Evolutionary conservation across 495 filamentous ascomycete species (phyloP).

Genomic region (Melanomma pulvis-pyrius): DNA sequence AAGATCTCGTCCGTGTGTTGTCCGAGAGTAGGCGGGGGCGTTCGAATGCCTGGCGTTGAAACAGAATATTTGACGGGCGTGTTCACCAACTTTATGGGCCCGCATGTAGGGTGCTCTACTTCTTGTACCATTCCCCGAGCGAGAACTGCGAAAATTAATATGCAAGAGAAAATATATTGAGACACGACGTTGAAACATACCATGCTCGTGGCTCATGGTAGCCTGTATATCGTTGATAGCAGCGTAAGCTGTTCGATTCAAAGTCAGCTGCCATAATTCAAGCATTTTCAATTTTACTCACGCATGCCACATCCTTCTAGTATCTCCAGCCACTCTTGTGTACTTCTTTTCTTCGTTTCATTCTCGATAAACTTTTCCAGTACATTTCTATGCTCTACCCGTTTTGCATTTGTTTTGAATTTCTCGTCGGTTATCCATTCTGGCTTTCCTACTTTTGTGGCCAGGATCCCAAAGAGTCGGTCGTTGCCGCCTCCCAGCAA

Average conservation of each 20-base stretch:
- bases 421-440: constrained; percentile 78
- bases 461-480: constrained; percentile 82
- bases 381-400: constrained; percentile 75
- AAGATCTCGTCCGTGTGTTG: constrained; percentile 92
- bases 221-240: constrained; percentile 89
- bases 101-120: constrained; percentile 79
- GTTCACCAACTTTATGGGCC: constrained; percentile 85
- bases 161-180: not conserved
- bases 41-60: constrained; percentile 74
- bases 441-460: constrained; percentile 72
- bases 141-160: constrained; percentile 53
- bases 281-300: not conserved
- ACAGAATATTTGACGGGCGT: constrained; percentile 96
- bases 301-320: constrained; percentile 88
- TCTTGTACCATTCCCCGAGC: constrained; percentile 88
- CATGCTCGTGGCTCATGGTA: constrained; percentile 82
- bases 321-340: constrained; percentile 80
- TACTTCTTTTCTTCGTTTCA: constrained; percentile 76
- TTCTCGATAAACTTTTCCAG: constrained; percentile 78
- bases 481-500: constrained; percentile 95
- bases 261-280: not conserved
- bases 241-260: constrained; percentile 62
- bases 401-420: constrained; percentile 77
- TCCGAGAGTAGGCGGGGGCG: constrained; percentile 80
- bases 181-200: constrained; percentile 41